Evolutionary conservation across 495 filamentous ascomycete genomes (phyloP), one percentile per base, ranked within the genome.

Genomic region (Terfezia boudieri): DNA sequence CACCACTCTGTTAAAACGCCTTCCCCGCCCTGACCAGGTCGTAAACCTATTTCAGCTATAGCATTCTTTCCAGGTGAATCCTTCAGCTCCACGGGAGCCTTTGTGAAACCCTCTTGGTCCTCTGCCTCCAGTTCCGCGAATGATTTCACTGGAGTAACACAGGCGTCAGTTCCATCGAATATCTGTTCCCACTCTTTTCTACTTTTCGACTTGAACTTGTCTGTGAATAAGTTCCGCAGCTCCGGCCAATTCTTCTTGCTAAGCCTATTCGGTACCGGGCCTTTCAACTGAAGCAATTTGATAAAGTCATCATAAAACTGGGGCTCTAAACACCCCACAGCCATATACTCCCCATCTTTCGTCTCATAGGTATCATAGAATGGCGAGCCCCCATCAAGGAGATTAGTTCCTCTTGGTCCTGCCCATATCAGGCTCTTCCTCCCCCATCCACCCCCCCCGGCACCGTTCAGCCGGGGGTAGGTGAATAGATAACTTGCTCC

Each of bases 321-420:
- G 54, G 82, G 81, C 68, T 96, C 89, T 35, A 96, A 64, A 10
- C 87, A 85, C 0, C 89, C 89, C 22, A 94, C 82, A n/a, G 87
- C 83, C 74, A 95, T 84, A 61, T 78, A 94, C 57, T 73, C 73
- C 2, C 82, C 82, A 62, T 90, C 86, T 54, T 74, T 77, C 17
- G 86, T 94, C 68, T 82, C 76, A 65, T 94, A 96, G 0, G 80
- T 83, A 55, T 84, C 82, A 65, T 96, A 96, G 64, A 74, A 94
- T 0, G 89, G 89, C 61, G 77, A 80, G 0, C 88, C 89, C 8
- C 82, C 76, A 66, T 96, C 89, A 23, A 96, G 66, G 59, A 82
- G 35, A 65, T 94, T 94, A 60, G 75, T 68, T 0, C 89, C 89
- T 38, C 89, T 72, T 26, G 74, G 71, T 9, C 61, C 64, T 59